Base-by-base conservation (phyloP, 495 filamentous ascomycete species). In the Antarctomyces pellizariae region DNA sequence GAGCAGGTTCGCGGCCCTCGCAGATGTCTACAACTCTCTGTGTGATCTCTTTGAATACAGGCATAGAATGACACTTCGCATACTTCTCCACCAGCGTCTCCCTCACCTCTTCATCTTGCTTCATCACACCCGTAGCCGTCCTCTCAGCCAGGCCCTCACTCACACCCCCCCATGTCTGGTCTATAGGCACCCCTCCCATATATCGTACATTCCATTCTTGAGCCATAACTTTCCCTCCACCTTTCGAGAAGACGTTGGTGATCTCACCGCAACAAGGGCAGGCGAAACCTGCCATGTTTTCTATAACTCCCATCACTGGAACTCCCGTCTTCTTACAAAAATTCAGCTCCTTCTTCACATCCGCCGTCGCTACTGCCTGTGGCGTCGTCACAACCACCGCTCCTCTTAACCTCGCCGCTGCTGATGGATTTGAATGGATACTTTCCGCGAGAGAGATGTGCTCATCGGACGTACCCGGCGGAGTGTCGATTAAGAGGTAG, bases 201-300 rank as follows among this genome's bases (percentile, higher is more conserved):
- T 95, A 95, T 22, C 56, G 59, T 16, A 97, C 75, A 2, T 54
- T 59, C 45, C 83, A 80, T 38, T 95, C 78, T 36, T 59, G 48
- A 10, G 82, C 80, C 86, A 97, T 92, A 13, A 75, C 65, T 48
- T 77, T 50, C 5, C 89, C 86, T 5, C 86, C 86, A 10, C 86
- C 89, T 28, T 67, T 78, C 25, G 68, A 73, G 44, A 95, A 95
- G 30, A 95, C 52, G 52, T 95, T 77, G 22, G 77, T 90, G 47
- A 80, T 78, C 48, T 89, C 79, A 36, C 73, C 75, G 51, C 86
- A 97, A 43, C 82, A 78, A 18, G 84, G 84, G 49, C 86, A 97
- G 29, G 91, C 74, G 49, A 83, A 97, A 1, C 86, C 86, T 14
- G 73, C 72, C 89, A 97, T 95, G 48, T 97, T 97, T 54, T 97